Evolutionary conservation across 163 green algal genomes (phyloP).

Genomic region (Chloromonas sp.): DNA sequence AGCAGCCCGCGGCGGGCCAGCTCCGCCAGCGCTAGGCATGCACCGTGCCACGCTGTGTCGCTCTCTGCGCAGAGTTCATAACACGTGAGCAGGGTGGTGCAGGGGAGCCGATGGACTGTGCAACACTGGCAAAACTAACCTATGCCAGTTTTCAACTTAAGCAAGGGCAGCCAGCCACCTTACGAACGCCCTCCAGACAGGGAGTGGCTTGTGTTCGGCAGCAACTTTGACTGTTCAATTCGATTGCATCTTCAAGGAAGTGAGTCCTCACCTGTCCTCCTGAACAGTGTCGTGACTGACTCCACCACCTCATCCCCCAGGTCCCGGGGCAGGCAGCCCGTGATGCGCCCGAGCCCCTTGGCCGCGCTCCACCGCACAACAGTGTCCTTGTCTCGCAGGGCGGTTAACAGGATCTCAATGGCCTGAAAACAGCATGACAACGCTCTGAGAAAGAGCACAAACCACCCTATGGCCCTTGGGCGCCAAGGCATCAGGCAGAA

Average conservation of each 20-base stretch:
- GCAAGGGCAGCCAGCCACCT: too few relatives aligned
- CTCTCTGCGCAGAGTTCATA: slow-evolving; percentile 34
- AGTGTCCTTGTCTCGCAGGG: slow-evolving; percentile 82
- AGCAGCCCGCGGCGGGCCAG: slow-evolving; percentile 84
- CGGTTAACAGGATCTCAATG: slow-evolving; percentile 69
- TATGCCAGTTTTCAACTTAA: too few relatives aligned
- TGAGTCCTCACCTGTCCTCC: slow-evolving; percentile 31
- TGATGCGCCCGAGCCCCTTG: slow-evolving; percentile 87
- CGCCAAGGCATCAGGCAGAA: too few relatives aligned
- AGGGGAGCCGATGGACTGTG: too few relatives aligned
- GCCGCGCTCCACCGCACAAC: slow-evolving; percentile 90
- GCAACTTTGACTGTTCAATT: too few relatives aligned
- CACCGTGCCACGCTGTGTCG: slow-evolving; percentile 90
- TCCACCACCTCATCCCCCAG: slow-evolving; percentile 66
- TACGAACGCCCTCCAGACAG: too few relatives aligned
- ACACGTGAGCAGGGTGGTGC: too few relatives aligned
- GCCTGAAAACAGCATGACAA: slow-evolving; percentile 24
- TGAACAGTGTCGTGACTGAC: slow-evolving; percentile 51
- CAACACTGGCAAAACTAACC: too few relatives aligned
- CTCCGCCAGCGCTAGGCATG: slow-evolving; percentile 93
- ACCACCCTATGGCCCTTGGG: too few relatives aligned
- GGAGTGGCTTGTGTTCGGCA: too few relatives aligned
- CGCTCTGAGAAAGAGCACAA: neutral
- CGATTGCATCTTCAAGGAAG: too few relatives aligned
- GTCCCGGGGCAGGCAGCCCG: slow-evolving; percentile 69